phyloP scores from a whole-genome alignment of 1,284 basidiomycete species.

The Serendipita sp. region DNA sequence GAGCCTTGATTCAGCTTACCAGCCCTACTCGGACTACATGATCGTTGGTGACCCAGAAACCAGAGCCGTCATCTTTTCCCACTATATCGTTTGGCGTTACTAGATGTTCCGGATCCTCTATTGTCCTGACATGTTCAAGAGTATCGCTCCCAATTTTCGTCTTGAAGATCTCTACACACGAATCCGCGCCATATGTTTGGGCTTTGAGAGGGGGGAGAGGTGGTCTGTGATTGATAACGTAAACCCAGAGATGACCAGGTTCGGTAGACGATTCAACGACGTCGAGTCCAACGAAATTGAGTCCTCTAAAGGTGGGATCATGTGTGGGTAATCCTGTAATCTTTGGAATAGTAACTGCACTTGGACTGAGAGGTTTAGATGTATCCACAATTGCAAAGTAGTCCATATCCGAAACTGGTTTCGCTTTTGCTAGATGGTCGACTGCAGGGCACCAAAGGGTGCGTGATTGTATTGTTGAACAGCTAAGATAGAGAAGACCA shows the following conservation, averaged over 20 bases:
- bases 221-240: constrained; percentile 53
- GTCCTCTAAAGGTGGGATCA: constrained; percentile 22
- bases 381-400: constrained; percentile 48
- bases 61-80: constrained; percentile 43
- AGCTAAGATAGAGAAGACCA: constrained; percentile 55
- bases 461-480: constrained; percentile 40
- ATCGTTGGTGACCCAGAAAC: constrained; percentile 58
- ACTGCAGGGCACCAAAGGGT: constrained; percentile 41
- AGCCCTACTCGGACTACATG: constrained; percentile 37
- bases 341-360: constrained; percentile 32
- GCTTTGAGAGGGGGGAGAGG: constrained; percentile 25
- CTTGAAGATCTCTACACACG: constrained; percentile 56
- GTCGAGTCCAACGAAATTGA: constrained; percentile 60
- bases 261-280: constrained; percentile 40
- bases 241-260: constrained; percentile 42
- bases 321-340: constrained; percentile 26
- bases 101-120: constrained; percentile 39
- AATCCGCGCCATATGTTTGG: constrained; percentile 47
- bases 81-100: constrained; percentile 57
- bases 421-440: constrained; percentile 31
- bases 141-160: constrained; percentile 31
- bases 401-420: constrained; percentile 29
- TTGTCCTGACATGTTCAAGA: constrained; percentile 42
- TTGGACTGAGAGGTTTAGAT: constrained; percentile 25
- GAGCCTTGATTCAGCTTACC: constrained; percentile 24